A percentile compares a stretch with the other conserved stretches of the same genome.
phyloP scores from a whole-genome alignment of 2,329 filamentous ascomycete species.

The Ophiostoma angusticollis region DNA sequence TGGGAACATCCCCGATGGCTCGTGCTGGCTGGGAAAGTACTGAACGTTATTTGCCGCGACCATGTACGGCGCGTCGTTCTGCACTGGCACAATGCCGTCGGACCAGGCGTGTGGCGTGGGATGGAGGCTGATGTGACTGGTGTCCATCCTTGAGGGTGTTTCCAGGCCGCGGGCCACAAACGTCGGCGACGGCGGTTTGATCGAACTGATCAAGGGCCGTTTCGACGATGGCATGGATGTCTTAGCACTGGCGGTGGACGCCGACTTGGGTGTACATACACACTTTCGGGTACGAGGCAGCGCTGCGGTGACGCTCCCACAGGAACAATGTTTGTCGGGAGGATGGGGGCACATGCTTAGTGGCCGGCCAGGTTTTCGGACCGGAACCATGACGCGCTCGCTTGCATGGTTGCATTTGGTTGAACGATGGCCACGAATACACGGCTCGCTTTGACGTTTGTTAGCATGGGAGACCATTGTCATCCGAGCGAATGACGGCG shows the following conservation, averaged over 20 bases:
- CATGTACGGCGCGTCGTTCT: slow-evolving; percentile 2
- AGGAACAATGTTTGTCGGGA: slow-evolving; percentile 46
- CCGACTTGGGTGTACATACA: slow-evolving; percentile 25
- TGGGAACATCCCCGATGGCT: slow-evolving; percentile 1
- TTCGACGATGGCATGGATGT: slow-evolving; percentile 23
- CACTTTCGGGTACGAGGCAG: slow-evolving; percentile 48
- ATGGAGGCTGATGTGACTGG: slow-evolving; percentile 9
- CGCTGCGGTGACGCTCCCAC: slow-evolving; percentile 50
- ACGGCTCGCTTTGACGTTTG: slow-evolving; percentile 65
- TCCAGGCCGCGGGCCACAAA: slow-evolving; percentile 24
- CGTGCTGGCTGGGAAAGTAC: not conserved
- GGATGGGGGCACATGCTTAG: slow-evolving; percentile 58
- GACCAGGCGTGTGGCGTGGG: slow-evolving; percentile 3
- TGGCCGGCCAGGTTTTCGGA: slow-evolving; percentile 59
- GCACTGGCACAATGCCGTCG: not conserved
- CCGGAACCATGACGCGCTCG: slow-evolving; percentile 56
- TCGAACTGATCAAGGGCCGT: slow-evolving; percentile 22
- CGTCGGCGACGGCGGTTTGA: slow-evolving; percentile 21
- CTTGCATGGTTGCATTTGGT: slow-evolving; percentile 59
- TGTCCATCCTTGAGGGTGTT: slow-evolving; percentile 38
- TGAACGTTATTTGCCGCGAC: not conserved
- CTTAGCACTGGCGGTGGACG: not conserved
- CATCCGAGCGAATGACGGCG: too few species aligned
- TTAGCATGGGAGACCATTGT: too few species aligned
- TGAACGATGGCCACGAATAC: slow-evolving; percentile 63